Evolutionary conservation across 192 early-diverging fungal species (phyloP).

Genomic region (Haplosporangium gracile): DNA sequence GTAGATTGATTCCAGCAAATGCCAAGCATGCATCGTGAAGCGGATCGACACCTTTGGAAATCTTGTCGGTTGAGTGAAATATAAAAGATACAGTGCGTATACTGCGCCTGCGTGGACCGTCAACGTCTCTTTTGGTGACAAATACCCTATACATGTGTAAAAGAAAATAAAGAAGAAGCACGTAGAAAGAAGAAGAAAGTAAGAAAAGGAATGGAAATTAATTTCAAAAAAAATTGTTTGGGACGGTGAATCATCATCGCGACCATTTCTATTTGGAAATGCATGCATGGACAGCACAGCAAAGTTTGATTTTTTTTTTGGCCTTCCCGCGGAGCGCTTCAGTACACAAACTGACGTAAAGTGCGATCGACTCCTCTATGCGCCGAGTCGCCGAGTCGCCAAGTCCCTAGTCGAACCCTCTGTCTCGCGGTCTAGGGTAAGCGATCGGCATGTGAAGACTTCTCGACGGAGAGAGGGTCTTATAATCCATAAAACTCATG

Average conservation of each 20-base stretch:
- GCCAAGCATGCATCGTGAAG: neutral
- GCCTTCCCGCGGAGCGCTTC: no score
- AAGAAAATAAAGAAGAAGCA: neutral
- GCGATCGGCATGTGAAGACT: neutral
- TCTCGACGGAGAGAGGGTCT: neutral
- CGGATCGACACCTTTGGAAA: slow-evolving; percentile 20
- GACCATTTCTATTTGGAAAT: no score
- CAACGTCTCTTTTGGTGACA: neutral
- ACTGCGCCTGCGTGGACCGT: slow-evolving; percentile 2
- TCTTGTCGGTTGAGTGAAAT: slow-evolving; percentile 29
- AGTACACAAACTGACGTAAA: no score
- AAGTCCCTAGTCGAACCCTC: no score
- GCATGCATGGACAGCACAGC: no score
- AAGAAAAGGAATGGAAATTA: neutral
- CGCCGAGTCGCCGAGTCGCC: no score
- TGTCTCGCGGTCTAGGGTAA: neutral
- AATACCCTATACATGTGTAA: slow-evolving; percentile 8
- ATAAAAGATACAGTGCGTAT: slow-evolving; percentile 20
- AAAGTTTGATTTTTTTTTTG: no score
- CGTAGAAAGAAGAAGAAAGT: no score
- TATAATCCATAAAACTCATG: neutral
- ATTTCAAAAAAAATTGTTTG: no score
- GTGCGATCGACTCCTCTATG: no score
- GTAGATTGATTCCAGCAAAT: slow-evolving; percentile 20
- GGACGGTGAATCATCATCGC: no score